Evolutionary conservation across 2,329 filamentous ascomycete genomes (phyloP), one percentile per base, ranked within the genome.

Genomic region (Colletotrichum sp.): DNA sequence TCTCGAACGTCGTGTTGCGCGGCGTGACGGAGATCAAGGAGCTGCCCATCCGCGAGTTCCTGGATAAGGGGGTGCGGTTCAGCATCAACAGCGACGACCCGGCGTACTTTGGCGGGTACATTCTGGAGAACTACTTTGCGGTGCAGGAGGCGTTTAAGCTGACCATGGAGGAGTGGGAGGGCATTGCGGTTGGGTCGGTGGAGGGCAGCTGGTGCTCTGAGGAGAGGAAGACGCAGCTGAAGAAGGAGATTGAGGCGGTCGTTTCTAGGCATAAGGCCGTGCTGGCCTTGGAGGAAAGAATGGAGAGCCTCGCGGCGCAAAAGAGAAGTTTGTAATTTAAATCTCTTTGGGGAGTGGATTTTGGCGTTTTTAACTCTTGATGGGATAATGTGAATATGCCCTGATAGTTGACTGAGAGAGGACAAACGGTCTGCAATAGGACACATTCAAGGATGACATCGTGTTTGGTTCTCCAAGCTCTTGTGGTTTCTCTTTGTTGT

Each of bases 71-170:
- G 1, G 91, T 95, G 52, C 88, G 86, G 76, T 95, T 95, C 83
- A 93, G 91, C 72, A 91, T 95, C 82, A 95, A 95, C 83, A 93
- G 92, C 78, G 93, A 95, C 80, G 93, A 95, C 81, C 93, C 93
- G 75, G 93, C 92, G 13, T 95, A 95, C 81, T 96, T 96, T 85
- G 93, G 93, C 5, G 93, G 91, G 0, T 95, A 95, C 82, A 91
- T 96, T 69, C 85, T 94, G 67, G 93, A 94, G 79, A 95, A 95
- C 79, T 96, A 94, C 84, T 93, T 91, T 79, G 93, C 92, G 2
- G 93, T 96, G 34, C 94, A 96, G 82, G 92, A 95, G 57, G 91
- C 92, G 1, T 95, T 95, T 82, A 81, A 85, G 6, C 83, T 96
- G 78, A 88, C 83, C 26, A 84, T 92, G 6, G 83, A 85, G n/a